A percentile compares a stretch with the other conserved stretches of the same genome.
Conservation (phyloP, 352 stramenopile genomes). For the Phytophthora constricta region DNA sequence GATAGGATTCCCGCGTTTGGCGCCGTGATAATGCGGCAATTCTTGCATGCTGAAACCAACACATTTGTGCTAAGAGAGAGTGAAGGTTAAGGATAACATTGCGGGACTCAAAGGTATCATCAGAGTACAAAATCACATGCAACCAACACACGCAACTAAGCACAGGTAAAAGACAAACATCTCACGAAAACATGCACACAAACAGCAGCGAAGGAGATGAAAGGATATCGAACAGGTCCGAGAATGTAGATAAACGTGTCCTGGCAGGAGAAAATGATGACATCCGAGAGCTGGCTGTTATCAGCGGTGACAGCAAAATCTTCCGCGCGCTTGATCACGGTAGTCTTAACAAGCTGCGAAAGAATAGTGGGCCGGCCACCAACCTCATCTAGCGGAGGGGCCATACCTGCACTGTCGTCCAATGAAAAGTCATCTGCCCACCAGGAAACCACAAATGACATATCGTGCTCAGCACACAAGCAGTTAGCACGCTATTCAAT, state of each 20-base stretch:
- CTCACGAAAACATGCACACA: conserved; percentile 5
- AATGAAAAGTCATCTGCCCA: conserved; percentile 54
- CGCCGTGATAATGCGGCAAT: conserved; percentile 96
- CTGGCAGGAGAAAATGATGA: conserved; percentile 92
- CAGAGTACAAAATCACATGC: not conserved
- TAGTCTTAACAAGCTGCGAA: conserved; percentile 74
- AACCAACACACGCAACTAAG: not conserved
- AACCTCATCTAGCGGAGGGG: conserved; percentile 24
- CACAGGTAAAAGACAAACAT: too few relatives aligned
- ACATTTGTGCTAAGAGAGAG: conserved; percentile 73
- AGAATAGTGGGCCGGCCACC: conserved; percentile 54
- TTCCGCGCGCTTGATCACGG: conserved; percentile 79
- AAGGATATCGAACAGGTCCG: conserved; percentile 92
- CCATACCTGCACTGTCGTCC: conserved; percentile 30
- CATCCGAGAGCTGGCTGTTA: conserved; percentile 52
- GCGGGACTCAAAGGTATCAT: not conserved
- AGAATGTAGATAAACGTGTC: conserved; percentile 96
- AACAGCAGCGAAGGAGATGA: conserved; percentile 15
- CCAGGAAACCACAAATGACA: conserved; percentile 7
- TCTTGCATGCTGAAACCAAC: conserved; percentile 93
- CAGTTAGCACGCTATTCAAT: not conserved
- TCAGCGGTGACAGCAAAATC: conserved; percentile 52
- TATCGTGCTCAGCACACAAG: conserved; percentile 11
- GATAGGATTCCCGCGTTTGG: conserved; percentile 92
- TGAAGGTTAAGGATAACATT: conserved; percentile 58